Conservation (phyloP, 768 basidiomycete genomes). For the Tylopilus subfusipes region DNA sequence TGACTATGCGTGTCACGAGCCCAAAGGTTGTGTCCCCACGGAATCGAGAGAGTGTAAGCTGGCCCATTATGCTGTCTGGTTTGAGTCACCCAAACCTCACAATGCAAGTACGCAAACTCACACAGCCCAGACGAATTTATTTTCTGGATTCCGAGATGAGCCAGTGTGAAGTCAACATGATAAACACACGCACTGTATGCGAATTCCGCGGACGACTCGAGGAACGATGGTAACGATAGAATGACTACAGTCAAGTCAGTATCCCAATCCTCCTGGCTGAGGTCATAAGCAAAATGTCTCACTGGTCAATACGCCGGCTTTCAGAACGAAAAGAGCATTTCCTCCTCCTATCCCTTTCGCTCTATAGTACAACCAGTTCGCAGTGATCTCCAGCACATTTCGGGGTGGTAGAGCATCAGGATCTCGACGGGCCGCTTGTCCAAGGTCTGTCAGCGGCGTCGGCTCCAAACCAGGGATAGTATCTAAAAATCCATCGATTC, state of each 20-base stretch:
- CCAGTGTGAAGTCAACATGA: background rate
- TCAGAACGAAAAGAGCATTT: slow-evolving; percentile 66
- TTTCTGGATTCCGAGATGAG: slow-evolving; percentile 38
- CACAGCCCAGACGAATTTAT: slow-evolving; percentile 72
- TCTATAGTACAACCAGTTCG: slow-evolving; percentile 44
- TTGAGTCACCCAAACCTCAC: background rate
- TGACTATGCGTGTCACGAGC: slow-evolving; percentile 54
- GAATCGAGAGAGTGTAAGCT: slow-evolving; percentile 66
- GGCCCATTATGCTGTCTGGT: slow-evolving; percentile 61
- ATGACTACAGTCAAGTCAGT: slow-evolving; percentile 38
- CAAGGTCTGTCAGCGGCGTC: slow-evolving; percentile 46
- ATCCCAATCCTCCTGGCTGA: background rate
- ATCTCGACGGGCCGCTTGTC: slow-evolving; percentile 55
- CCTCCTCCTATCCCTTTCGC: slow-evolving; percentile 46
- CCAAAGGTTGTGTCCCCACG: slow-evolving; percentile 74
- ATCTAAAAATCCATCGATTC: slow-evolving; percentile 32
- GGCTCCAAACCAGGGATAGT: slow-evolving; percentile 54
- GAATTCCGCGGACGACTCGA: slow-evolving; percentile 51
- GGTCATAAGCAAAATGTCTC: slow-evolving; percentile 7
- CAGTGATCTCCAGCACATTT: slow-evolving; percentile 51
- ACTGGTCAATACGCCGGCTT: slow-evolving; percentile 66
- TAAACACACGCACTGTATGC: slow-evolving; percentile 49
- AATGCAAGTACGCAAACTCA: slow-evolving; percentile 29
- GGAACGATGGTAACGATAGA: slow-evolving; percentile 56
- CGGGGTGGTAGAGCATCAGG: slow-evolving; percentile 72